Conservation (phyloP, 495 filamentous ascomycete genomes). For the Penicillium taxi region DNA sequence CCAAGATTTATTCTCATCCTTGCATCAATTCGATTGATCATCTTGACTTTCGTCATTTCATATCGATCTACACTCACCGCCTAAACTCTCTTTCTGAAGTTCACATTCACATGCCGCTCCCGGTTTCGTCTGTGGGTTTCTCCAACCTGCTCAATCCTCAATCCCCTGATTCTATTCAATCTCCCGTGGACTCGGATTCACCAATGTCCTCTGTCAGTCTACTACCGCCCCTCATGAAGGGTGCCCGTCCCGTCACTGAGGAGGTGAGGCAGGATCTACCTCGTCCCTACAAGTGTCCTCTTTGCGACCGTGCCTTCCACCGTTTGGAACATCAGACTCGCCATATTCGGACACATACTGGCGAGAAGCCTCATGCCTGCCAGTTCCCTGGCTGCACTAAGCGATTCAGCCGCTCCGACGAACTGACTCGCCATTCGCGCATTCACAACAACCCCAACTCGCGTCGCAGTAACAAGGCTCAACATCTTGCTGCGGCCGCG, state of each 20-base stretch:
- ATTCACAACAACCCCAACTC: constrained; percentile 99
- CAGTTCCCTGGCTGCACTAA: constrained; percentile 93
- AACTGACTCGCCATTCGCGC: constrained; percentile 91
- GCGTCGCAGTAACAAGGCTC: constrained; percentile 82
- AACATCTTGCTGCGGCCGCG: constrained; percentile 51
- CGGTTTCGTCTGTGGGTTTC: constrained; percentile 66
- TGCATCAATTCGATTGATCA: no score
- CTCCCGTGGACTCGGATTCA: constrained; percentile 31
- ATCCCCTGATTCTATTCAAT: constrained; percentile 22
- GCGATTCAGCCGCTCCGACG: constrained; percentile 93
- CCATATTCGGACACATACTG: constrained; percentile 95
- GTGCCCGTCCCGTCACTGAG: constrained; percentile 52
- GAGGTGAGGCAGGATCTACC: constrained; percentile 70
- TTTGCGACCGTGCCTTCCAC: constrained; percentile 99
- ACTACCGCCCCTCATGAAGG: constrained; percentile 58
- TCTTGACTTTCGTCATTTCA: no score
- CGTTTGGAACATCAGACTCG: constrained; percentile 96
- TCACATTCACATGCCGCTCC: constrained; percentile 69
- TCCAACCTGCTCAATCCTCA: constrained; percentile 70
- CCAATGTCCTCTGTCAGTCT: constrained; percentile 64
- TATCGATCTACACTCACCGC: neutral
- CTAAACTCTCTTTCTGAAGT: constrained; percentile 16
- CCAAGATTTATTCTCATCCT: no score
- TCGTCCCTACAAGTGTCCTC: constrained; percentile 93
- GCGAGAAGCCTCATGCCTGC: constrained; percentile 96